phyloP scores from a whole-genome alignment of 768 basidiomycete genomes.

The Russula compacta region DNA sequence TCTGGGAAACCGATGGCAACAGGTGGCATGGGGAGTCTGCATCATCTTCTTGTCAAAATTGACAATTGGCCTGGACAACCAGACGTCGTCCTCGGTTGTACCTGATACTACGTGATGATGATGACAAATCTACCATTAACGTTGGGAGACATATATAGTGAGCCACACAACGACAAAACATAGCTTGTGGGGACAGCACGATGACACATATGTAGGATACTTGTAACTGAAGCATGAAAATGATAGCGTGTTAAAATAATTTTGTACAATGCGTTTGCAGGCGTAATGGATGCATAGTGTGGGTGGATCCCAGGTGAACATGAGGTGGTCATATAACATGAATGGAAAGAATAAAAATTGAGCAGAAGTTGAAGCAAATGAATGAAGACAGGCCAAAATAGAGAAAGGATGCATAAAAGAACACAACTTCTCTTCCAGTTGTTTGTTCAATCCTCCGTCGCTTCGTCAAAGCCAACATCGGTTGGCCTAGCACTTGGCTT shows the following conservation, averaged over 20 bases:
- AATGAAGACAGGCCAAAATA: background rate
- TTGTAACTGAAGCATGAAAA: conserved; percentile 17
- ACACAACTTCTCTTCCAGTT: background rate
- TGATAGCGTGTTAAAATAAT: conserved; percentile 13
- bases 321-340: conserved; percentile 4
- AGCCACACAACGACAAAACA: conserved; percentile 8
- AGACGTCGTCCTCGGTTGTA: background rate
- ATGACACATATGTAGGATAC: conserved; percentile 2
- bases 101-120: background rate
- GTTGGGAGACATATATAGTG: conserved; percentile 12
- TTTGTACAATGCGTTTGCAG: conserved; percentile 17
- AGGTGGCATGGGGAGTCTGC: conserved; percentile 15
- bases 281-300: conserved; percentile 14
- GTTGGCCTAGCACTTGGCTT: conserved; percentile 14
- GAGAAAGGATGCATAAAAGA: background rate
- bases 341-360: conserved; percentile 18
- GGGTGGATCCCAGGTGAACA: conserved; percentile 12
- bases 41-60: conserved; percentile 19
- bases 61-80: conserved; percentile 9
- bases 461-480: conserved; percentile 32
- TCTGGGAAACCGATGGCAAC: conserved; percentile 8
- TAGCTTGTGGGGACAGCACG: background rate
- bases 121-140: background rate
- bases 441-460: conserved; percentile 35
- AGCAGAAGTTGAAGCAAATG: conserved; percentile 15